Base-by-base conservation (phyloP, 2,329 filamentous ascomycete species). In the Colletotrichum echinochloae region DNA sequence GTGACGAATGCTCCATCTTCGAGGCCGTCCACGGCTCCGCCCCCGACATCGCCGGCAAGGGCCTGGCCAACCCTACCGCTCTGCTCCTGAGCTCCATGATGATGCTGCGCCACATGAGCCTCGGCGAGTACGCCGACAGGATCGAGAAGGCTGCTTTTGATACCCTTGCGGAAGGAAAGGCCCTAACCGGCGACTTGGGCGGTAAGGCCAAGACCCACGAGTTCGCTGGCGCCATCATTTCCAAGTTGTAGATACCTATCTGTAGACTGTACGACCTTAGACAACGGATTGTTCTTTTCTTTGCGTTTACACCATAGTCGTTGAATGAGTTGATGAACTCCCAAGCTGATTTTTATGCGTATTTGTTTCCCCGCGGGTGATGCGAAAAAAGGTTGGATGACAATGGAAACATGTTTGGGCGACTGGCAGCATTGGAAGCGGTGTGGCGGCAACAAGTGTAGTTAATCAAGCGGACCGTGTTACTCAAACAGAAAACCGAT, bases 61-160 rank as follows among this genome's bases (percentile, higher is more conserved):
- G 90, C 76, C 92, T 98, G 76, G 96, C 96, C 79, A 99, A 99
- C 90, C 96, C 96, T 73, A 98, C 96, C 72, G 96, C 96, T 71
- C 91, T 99, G 77, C 90, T 99, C 75, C 92, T 98, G 79, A 94
- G 90, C 83, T 97, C 93, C 82, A 96, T 98, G 87, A 98, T 99
- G 96, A 98, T 99, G 96, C 86, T 99, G 88, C 92, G 96, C 84
- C 96, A 99, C 86, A 98, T 99, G 95, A 91, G 93, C 79, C 88
- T 99, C 74, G 91, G 86, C 82, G 88, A 94, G 74, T 91, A 98
- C 82, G 96, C 96, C 76, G 83, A 87, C 82, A 91, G 90, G 82
- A 98, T 99, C 80, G 94, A 98, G 88, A 92, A 90, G 83, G 96
- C 96, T 75, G 97, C 95, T 80, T 98, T 99, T 83, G 93, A 93